phyloP scores from a whole-genome alignment of 2,329 filamentous ascomycete species.

The Epichloe hybrida region DNA sequence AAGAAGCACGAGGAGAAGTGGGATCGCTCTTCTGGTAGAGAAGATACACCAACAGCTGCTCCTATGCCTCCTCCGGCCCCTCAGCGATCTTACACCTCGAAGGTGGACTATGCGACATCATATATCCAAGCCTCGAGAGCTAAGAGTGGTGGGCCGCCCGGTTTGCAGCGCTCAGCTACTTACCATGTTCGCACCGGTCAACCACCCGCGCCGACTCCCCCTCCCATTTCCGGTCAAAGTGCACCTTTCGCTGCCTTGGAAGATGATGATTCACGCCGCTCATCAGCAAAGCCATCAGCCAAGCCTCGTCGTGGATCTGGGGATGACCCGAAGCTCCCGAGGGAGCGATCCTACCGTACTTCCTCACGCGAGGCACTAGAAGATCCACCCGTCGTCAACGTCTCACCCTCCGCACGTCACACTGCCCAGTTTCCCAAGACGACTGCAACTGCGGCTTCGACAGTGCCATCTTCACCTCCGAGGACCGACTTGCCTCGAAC shows the following conservation, averaged over 20 bases:
- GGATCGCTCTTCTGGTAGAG: conserved; percentile 20
- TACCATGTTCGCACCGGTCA: conserved; percentile 13
- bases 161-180: conserved; percentile 10
- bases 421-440: conserved; percentile 13
- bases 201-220: conserved; percentile 23
- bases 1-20: conserved; percentile 26
- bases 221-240: conserved; percentile 14
- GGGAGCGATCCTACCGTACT: conserved; percentile 19
- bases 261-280: conserved; percentile 20
- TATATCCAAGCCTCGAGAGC: conserved; percentile 21
- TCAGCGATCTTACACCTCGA: conserved; percentile 11
- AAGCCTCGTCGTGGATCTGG: conserved; percentile 21
- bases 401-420: conserved; percentile 19
- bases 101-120: conserved; percentile 11
- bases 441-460: conserved; percentile 13
- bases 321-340: conserved; percentile 10
- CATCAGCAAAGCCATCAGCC: conserved; percentile 18
- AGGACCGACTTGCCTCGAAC: conserved; percentile 18
- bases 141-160: conserved; percentile 9
- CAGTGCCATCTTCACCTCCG: conserved; percentile 20
- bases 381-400: conserved; percentile 16
- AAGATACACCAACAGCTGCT: conserved; percentile 15
- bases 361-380: conserved; percentile 20
- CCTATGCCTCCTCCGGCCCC: conserved; percentile 12
- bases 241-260: conserved; percentile 18